Percentiles rank a stretch among this genome's conserved stretches.
These are phyloP conservation scores for Dalbergia cultrata DNA, from an alignment of 306 rosid genomes.

Conservation along the genomic window DNA sequence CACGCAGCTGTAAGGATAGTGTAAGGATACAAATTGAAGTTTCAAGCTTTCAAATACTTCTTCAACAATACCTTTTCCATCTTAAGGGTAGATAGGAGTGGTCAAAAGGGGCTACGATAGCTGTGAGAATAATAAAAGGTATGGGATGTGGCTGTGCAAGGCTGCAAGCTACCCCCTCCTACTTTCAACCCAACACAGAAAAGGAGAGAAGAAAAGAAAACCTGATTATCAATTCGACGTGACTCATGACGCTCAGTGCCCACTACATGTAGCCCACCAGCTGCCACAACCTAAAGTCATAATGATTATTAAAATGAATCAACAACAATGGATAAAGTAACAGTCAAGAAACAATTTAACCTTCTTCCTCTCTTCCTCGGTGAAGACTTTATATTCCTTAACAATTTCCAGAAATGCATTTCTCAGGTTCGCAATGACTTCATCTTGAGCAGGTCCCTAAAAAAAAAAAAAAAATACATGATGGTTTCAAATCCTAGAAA, in stretches of 20 bases:
- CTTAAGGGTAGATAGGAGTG: conserved; percentile 5
- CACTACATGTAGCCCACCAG: conserved; percentile 97
- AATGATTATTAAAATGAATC: conserved; percentile 41
- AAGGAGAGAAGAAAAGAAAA: conserved; percentile 47
- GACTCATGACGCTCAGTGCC: conserved; percentile 99
- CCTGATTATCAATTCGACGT: conserved; percentile 97
- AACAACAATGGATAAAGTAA: conserved; percentile 29
- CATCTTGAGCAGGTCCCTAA: conserved; percentile 95
- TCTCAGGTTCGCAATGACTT: conserved; percentile 83
- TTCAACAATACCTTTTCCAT: conserved; percentile 17
- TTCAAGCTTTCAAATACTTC: conserved; percentile 32
- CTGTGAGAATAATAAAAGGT: conserved; percentile 6
- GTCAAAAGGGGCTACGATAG: conserved; percentile 32
- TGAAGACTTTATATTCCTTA: conserved; percentile 85
- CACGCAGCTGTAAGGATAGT: conserved; percentile 76
- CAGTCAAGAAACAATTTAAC: conserved; percentile 50
- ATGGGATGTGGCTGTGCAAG: conserved; percentile 24
- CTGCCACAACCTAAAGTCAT: conserved; percentile 78
- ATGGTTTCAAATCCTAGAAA: neutral
- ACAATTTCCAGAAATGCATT: conserved; percentile 79
- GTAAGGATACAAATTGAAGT: conserved; percentile 43
- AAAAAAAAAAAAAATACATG: conserved; percentile 39
- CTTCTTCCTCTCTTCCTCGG: conserved; percentile 91
- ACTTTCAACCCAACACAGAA: conserved; percentile 32
- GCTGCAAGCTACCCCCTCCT: conserved; percentile 7